These are phyloP conservation scores for Caloboletus inedulis DNA, from an alignment of 1,284 basidiomycete genomes.

Conservation along the genomic window DNA sequence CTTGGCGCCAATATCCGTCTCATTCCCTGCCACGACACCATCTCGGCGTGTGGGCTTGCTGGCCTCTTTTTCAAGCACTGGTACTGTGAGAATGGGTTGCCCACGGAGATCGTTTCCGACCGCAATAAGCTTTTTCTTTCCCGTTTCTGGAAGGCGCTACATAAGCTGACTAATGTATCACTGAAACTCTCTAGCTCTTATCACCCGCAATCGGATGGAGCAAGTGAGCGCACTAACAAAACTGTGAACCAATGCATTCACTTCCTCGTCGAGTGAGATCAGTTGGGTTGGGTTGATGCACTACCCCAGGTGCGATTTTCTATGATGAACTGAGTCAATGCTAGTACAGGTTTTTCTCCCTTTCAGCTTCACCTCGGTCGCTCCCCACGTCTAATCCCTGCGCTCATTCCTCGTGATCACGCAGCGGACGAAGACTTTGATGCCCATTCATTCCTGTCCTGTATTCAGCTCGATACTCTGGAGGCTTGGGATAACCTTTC, in stretches of 20 bases:
- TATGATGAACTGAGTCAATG: too few relatives aligned
- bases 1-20: constrained; percentile 38
- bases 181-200: constrained; percentile 37
- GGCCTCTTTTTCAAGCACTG: constrained; percentile 20
- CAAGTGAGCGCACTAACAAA: background rate
- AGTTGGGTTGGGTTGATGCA: background rate
- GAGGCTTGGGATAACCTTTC: too few relatives aligned
- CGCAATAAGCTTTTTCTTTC: constrained; percentile 29
- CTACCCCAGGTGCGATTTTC: too few relatives aligned
- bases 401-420: too few relatives aligned
- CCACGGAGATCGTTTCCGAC: constrained; percentile 26
- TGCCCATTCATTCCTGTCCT: too few relatives aligned
- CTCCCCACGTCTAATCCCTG: background rate
- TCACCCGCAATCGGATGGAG: constrained; percentile 39
- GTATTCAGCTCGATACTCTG: too few relatives aligned
- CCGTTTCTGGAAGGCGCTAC: constrained; percentile 26
- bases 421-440: too few relatives aligned
- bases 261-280: background rate
- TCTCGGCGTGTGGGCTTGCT: constrained; percentile 32
- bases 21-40: constrained; percentile 29
- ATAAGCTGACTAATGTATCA: constrained; percentile 30
- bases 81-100: constrained; percentile 37
- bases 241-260: background rate
- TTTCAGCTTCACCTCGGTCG: background rate
- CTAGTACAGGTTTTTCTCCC: background rate